Evolutionary conservation across 345 rosid genomes (phyloP), one percentile per base, ranked within the genome.

Genomic region (Toxicodendron radicans): DNA sequence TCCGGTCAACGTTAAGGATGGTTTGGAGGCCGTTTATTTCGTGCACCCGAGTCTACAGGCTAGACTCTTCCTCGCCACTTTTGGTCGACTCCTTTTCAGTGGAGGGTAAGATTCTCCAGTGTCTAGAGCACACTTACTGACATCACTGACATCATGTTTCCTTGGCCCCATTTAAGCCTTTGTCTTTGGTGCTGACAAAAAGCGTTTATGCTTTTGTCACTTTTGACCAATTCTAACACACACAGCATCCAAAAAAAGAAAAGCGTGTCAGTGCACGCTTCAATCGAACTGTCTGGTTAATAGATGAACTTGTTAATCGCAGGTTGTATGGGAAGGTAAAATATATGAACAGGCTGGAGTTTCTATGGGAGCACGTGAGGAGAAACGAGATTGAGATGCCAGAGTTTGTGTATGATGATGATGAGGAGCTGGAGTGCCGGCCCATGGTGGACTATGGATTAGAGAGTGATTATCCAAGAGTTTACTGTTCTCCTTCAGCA

Each of bases 321-420:
- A 87, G 93, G 78, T 77, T 91, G 38, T 85, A 89, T 38, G 32
- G 75, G 71, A 91, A 91, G 84, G 54, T 91, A 2, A 86, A 67
- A 77, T 89, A 86, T 12, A 73, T 85, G 79, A 85, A 48, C 60
- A 71, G 96, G 73, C 57, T 89, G 68, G 93, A 84, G 76, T 89
- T 87, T 77, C 64, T 87, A 52, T 87, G 93, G 93, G 86, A 87
- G 35, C 86, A 87, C 9, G 85, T 87, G 49, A 82, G 83, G 82
- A 86, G 93, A 82, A 80, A 68, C n/a, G 93, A 84, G 89, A 78
- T 85, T 21, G 86, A 80, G 79, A 66, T 91, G 52, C 96, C 96
- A 7, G 89, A 81, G 67, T 91, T 83, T 43, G 92, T 79, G 73
- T 71, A 76, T 30, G 93, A 89, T 18, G 83, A 89, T 35, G 96